phyloP scores from a whole-genome alignment of 306 rosid genomes.

The Casuarina equisetifolia region DNA sequence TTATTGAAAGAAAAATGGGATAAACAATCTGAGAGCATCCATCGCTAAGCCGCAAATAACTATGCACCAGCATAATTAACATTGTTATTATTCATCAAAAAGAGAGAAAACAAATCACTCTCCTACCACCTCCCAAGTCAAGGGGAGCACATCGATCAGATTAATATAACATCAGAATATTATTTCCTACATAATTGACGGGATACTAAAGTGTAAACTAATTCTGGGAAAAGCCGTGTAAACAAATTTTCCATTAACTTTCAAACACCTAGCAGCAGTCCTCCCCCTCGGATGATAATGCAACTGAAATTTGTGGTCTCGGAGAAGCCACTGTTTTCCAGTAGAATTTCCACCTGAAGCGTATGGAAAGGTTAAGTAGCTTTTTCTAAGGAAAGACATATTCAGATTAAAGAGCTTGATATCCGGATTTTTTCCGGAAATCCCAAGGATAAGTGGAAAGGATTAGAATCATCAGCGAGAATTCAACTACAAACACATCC shows the following conservation, averaged over 20 bases:
- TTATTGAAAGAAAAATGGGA: background rate
- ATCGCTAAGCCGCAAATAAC: background rate
- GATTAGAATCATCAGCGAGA: background rate
- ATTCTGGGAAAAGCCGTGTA: too few species aligned
- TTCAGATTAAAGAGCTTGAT: constrained; percentile 5
- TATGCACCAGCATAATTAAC: background rate
- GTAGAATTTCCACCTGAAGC: constrained; percentile 2
- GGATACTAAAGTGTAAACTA: background rate
- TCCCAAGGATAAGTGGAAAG: background rate
- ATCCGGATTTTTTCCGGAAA: constrained; percentile 18
- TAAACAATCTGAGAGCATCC: background rate
- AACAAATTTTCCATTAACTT: too few species aligned
- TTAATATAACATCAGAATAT: constrained; percentile 3
- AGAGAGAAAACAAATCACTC: background rate
- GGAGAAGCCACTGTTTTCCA: background rate
- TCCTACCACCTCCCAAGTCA: constrained; percentile 9
- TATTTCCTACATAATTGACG: constrained; percentile 17
- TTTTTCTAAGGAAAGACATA: background rate
- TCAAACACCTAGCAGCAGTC: background rate
- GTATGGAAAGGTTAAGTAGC: background rate
- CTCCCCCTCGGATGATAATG: background rate
- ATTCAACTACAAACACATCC: background rate
- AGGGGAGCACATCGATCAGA: constrained; percentile 16
- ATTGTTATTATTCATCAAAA: background rate
- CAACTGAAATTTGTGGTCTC: background rate